Evolutionary conservation across 192 early-diverging fungal species (phyloP), one percentile per base, ranked within the genome.

Genomic region (Paraglomus occultum): DNA sequence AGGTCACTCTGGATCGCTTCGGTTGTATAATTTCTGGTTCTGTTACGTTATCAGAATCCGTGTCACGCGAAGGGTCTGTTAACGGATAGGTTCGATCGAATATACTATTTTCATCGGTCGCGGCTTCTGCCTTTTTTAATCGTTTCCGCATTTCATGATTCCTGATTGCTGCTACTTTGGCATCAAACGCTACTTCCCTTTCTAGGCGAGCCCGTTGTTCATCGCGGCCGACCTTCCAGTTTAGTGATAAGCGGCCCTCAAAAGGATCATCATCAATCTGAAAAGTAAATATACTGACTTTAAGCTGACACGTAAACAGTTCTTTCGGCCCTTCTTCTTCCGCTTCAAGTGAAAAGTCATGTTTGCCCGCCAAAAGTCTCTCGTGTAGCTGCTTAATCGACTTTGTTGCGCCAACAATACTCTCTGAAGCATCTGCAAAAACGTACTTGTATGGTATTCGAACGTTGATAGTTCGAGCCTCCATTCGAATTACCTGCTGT

Each of bases 191-290:
- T 39, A 63, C 72, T 51, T 75, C 59, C 0, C 75, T 68, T 18
- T 55, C 77, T n/a, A 77, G 44, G 22, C 80, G 62, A 7, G 54
- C 49, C 9, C 40, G 14, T 47, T 82, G 80, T 51, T 82, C 75
- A n/a, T 59, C 10, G 0, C 74, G 17, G 15, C 80, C 80, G 8
- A 76, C 57, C 55, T 61, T 71, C 71, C 75, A 77, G 17, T 75
- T 79, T 8, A 67, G 15, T 18, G 75, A 59, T 42, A 82, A 39
- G 20, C 67, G 43, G 40, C 63, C 66, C 66, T 82, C 80, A 53
- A 82, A 79, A 15, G 80, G 80, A 67, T 82, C 78, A 47, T 82
- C 80, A 22, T 82, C 78, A 31, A 82, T 47, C 4, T 75, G 54
- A 12, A 82, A 53, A 0, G 72, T 75, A 14, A 82, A 49, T 7